Percentiles rank a stretch among this genome's conserved stretches.
phyloP scores from a whole-genome alignment of 768 basidiomycete species.

The Tricholoma hemisulphureum region DNA sequence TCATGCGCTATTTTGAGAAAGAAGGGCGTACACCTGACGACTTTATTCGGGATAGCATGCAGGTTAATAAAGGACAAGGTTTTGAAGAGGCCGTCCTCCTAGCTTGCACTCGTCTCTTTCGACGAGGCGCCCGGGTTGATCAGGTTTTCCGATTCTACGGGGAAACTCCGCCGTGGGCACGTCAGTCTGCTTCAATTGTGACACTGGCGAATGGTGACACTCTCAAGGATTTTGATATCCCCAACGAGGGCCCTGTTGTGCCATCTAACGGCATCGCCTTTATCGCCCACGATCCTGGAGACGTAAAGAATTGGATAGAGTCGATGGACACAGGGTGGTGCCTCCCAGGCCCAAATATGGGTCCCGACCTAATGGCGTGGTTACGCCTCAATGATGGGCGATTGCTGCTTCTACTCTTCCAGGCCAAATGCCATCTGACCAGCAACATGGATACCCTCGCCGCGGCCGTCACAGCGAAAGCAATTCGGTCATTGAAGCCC shows the following conservation, averaged over 20 bases:
- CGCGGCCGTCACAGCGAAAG: not conserved
- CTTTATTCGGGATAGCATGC: no score
- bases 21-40: not conserved
- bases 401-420: not conserved
- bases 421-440: not conserved
- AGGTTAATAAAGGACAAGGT: no score
- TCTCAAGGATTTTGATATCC: not conserved
- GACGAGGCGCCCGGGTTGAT: not conserved
- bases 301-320: not conserved
- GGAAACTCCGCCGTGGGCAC: not conserved
- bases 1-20: not conserved
- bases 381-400: not conserved
- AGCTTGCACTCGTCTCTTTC: not conserved
- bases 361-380: slow-evolving; percentile 1
- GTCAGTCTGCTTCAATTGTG: not conserved
- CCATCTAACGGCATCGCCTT: not conserved
- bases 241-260: not conserved
- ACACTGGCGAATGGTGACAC: not conserved
- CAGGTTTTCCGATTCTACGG: not conserved
- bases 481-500: not conserved
- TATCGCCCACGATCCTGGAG: not conserved
- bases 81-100: no score
- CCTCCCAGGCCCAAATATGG: not conserved
- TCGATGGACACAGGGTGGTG: not conserved
- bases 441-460: not conserved